phyloP scores from a whole-genome alignment of 805 yeast genomes.

The Lachancea lanzarotensis region DNA sequence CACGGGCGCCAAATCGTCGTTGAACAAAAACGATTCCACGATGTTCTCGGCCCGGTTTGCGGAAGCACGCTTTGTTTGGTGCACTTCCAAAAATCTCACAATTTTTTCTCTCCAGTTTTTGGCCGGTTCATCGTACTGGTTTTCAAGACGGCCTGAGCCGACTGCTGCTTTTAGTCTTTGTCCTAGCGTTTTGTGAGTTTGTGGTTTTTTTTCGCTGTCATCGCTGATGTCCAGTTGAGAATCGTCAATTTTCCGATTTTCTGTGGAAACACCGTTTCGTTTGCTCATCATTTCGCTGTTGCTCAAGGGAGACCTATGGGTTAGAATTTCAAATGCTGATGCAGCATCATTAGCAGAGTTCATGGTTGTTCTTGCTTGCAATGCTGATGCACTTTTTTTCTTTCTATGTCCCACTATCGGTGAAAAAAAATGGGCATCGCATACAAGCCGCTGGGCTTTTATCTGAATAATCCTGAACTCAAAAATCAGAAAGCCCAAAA shows the following conservation, averaged over 20 bases:
- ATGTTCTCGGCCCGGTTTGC: conserved; percentile 10
- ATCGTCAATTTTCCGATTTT: conserved; percentile 1
- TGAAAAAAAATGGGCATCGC: too few species aligned
- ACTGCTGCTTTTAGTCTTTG: background rate
- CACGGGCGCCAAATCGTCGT: conserved; percentile 75
- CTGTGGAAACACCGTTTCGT: background rate
- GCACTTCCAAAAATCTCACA: conserved; percentile 10
- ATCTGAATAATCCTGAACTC: background rate
- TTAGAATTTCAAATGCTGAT: conserved; percentile 9
- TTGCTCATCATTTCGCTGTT: background rate
- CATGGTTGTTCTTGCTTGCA: background rate
- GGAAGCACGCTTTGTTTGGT: conserved; percentile 9
- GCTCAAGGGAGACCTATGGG: conserved; percentile 1
- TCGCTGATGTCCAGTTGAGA: background rate
- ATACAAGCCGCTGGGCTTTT: conserved; percentile 1
- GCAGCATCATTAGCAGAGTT: conserved; percentile 7
- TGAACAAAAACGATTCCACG: conserved; percentile 47
- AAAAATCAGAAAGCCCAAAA: background rate
- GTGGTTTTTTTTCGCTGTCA: background rate
- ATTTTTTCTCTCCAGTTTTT: conserved; percentile 4
- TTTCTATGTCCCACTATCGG: too few species aligned
- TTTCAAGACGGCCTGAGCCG: background rate
- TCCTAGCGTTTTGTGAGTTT: conserved; percentile 2
- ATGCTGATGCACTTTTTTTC: background rate
- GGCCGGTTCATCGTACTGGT: conserved; percentile 7